These are phyloP conservation scores for Dunaliella sp. DNA, from an alignment of 139 green algal genomes.

Conservation along the genomic window DNA sequence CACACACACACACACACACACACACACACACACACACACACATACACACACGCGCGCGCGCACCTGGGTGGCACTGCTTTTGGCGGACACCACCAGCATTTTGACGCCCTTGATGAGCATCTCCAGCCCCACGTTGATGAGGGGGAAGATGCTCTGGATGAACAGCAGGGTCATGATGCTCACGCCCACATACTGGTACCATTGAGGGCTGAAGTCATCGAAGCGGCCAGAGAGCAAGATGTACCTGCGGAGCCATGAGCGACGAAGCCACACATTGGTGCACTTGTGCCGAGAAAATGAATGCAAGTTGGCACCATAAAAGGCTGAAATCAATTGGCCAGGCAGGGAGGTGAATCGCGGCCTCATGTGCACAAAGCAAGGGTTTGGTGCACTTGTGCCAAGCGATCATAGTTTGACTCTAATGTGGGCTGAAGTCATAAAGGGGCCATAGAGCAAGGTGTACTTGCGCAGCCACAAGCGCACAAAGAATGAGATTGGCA, in stretches of 20 bases:
- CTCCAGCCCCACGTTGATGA: background rate
- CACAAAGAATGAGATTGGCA: too few relatives aligned
- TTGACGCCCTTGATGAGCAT: background rate
- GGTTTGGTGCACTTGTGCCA: background rate
- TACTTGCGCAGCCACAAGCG: background rate
- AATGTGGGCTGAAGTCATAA: background rate
- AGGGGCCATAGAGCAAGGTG: background rate
- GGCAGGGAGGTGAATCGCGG: background rate
- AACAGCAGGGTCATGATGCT: slow-evolving; percentile 34
- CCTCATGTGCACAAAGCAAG: background rate
- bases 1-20: slow-evolving; percentile 20
- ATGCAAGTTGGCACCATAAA: background rate
- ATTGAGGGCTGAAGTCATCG: slow-evolving; percentile 41
- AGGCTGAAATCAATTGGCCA: background rate
- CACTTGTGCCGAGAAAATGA: too few relatives aligned
- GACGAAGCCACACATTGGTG: background rate
- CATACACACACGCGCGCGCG: background rate
- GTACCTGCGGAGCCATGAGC: background rate
- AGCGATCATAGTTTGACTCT: background rate
- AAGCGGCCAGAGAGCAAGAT: slow-evolving; percentile 34
- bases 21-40: background rate
- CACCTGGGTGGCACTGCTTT: background rate
- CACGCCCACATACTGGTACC: slow-evolving; percentile 51
- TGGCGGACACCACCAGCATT: background rate
- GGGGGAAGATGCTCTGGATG: slow-evolving; percentile 2